Base-by-base conservation (phyloP, 2,329 filamentous ascomycete genomes). In the Cladosporium sp. region DNA sequence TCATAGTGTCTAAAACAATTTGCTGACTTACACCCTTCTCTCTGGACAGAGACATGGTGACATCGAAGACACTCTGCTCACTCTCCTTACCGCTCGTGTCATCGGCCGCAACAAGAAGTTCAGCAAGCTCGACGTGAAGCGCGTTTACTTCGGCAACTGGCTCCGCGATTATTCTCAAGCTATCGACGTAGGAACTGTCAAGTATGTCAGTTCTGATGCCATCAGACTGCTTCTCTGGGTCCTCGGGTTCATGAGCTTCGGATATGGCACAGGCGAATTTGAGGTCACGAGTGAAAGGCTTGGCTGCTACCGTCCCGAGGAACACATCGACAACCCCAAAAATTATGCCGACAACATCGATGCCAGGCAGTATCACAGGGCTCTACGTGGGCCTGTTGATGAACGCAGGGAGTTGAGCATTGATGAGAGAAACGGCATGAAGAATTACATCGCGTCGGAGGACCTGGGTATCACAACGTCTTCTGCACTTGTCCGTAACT, bases 381-480 rank as follows among this genome's bases (percentile, higher is more conserved):
- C 94, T 28, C 84, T 97, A 6, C 88, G 94, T 51, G 89, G 87
- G 0, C 92, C 92, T 0, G 80, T 97, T 47, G 84, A 96, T 64
- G 91, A 95, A 76, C 70, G 80, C 25, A 82, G 84, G 52, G 93
- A 97, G 76, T 82, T 97, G 37, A 84, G 83, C 47, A 83, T 97
- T 67, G 90, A 97, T 67, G 82, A 84, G 59, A 69, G 73, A 25
- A 76, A 72, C 67, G 82, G 82, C 34, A 63, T 72, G 61, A 97
- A 97, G 78, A 94, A 92, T 73, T 97, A 97, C 75, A 97, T 97
- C 73, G 91, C 92, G 39, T 92, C 92, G 63, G 92, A 97, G 72
- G 78, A 84, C 52, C 76, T 82, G 59, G 84, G 84, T 47, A 94
- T 95, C 71, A 89, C 89, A 75, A 96, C 89, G 45, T 96, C 90